phyloP scores from a whole-genome alignment of 2,329 filamentous ascomycete genomes.

The Xylaria sp. region DNA sequence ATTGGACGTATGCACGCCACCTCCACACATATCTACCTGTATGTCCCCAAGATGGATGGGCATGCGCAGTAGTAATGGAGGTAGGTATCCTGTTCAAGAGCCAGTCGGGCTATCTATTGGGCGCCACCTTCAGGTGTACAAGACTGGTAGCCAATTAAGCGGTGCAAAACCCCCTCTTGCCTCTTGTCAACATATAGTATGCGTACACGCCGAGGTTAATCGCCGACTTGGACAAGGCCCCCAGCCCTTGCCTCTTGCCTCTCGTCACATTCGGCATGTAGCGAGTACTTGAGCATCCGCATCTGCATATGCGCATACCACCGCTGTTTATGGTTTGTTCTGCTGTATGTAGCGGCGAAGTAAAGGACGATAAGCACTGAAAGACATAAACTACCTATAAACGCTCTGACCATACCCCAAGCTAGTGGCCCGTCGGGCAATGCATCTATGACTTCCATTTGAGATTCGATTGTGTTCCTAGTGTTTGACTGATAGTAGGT shows the following conservation, averaged over 20 bases:
- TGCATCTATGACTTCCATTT: neutral
- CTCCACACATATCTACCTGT: too few species aligned
- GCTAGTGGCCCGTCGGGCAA: neutral
- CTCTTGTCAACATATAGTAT: neutral
- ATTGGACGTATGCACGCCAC: neutral
- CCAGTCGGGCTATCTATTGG: conserved; percentile 3
- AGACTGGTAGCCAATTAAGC: conserved; percentile 18
- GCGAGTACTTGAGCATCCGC: conserved; percentile 8
- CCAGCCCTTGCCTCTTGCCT: conserved; percentile 5
- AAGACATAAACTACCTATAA: neutral
- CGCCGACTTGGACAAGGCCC: conserved; percentile 29
- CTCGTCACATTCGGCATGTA: conserved; percentile 6
- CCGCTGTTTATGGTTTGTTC: neutral
- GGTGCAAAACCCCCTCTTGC: neutral
- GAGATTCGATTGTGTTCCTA: neutral
- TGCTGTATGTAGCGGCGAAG: neutral
- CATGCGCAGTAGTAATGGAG: neutral
- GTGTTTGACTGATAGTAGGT: neutral
- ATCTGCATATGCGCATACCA: neutral
- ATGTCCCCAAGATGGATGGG: neutral
- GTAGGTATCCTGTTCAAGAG: neutral
- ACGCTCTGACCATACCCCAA: neutral
- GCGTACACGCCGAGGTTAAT: conserved; percentile 22
- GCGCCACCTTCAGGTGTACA: conserved; percentile 3
- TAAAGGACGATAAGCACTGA: neutral